Percentiles rank a stretch among this genome's conserved stretches.
phyloP scores from a whole-genome alignment of 164 flowering plant genomes.

The Euptelea pleiosperma region DNA sequence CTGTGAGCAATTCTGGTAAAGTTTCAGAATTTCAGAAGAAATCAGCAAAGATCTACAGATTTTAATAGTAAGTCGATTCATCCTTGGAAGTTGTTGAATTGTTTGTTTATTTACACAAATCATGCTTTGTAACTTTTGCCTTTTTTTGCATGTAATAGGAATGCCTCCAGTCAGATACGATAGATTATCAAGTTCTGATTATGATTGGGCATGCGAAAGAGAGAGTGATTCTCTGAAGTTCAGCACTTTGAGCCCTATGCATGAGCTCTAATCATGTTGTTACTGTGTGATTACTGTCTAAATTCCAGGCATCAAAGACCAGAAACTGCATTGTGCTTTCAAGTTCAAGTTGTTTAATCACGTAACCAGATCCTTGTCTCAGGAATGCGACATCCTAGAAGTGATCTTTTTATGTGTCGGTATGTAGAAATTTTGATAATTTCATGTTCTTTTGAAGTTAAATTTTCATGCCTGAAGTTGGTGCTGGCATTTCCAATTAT shows the following conservation, averaged over 20 bases:
- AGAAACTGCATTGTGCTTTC: neutral
- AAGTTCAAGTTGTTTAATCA: neutral
- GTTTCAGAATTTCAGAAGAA: slow-evolving; percentile 32
- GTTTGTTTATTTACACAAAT: neutral
- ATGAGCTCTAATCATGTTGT: neutral
- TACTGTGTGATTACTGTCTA: neutral
- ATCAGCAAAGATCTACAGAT: slow-evolving; percentile 38
- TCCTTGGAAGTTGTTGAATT: slow-evolving; percentile 1
- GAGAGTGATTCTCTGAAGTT: neutral
- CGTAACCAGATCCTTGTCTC: neutral
- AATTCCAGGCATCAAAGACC: neutral
- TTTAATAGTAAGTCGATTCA: slow-evolving; percentile 23
- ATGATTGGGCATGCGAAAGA: neutral
- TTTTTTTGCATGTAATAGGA: neutral
- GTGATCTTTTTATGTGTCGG: neutral
- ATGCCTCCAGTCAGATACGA: neutral
- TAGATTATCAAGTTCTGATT: too few species aligned
- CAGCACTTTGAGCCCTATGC: neutral
- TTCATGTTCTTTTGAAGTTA: neutral
- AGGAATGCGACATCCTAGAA: neutral
- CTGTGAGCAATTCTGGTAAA: slow-evolving; percentile 19
- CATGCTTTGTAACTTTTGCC: neutral
- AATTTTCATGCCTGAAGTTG: slow-evolving; percentile 2
- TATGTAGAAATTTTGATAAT: neutral
- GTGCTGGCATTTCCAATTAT: neutral